Conservation (phyloP, 345 rosid species). For the Angophora floribunda region DNA sequence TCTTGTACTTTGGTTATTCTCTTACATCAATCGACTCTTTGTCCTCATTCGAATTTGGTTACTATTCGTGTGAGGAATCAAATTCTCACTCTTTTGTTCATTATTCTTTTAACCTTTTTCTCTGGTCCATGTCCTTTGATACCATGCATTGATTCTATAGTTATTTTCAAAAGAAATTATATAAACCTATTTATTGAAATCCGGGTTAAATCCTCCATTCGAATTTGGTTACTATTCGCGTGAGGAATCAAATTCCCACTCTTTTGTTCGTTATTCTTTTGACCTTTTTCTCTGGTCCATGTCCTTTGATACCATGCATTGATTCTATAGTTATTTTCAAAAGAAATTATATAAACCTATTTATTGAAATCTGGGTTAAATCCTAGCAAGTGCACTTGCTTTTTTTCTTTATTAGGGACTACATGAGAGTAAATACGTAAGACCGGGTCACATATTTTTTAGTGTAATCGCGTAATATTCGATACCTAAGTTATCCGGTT, state of each 20-base stretch:
- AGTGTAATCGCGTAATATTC: not conserved
- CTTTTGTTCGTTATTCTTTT: no score
- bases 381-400: not conserved
- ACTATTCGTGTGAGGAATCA: not conserved
- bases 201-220: not conserved
- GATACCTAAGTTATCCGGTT: not conserved
- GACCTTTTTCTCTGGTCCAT: not conserved
- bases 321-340: not conserved
- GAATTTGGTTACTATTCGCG: no score
- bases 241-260: no score
- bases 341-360: not conserved
- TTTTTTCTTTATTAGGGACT: not conserved
- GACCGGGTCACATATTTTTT: not conserved
- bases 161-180: not conserved
- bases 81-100: not conserved
- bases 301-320: not conserved
- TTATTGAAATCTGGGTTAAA: not conserved
- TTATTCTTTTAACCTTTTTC: not conserved
- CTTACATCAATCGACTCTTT: no score
- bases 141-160: not conserved
- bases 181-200: not conserved
- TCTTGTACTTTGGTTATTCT: no score
- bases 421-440: not conserved
- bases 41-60: no score
- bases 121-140: not conserved